Evolutionary conservation across 495 filamentous ascomycete species (phyloP), one percentile per base, ranked within the genome.

Genomic region (Trichoderma parareesei): DNA sequence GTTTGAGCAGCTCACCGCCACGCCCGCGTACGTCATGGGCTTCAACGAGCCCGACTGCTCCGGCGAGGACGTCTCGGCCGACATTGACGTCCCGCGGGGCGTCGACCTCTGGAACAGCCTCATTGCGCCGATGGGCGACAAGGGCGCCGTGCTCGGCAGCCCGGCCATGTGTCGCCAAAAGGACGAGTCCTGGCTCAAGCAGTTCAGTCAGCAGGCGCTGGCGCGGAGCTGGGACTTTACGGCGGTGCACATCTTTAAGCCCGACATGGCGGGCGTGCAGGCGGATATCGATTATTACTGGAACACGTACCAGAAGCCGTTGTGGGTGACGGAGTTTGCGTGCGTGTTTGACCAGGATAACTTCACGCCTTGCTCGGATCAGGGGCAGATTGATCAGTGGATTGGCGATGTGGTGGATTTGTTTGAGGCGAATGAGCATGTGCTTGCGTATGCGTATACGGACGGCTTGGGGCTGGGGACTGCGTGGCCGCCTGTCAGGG

Each of bases 101-200:
- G 53, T 57, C 27, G 37, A 27, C 53, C 37, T 57, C 27, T 57
- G 53, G 53, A 57, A 57, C 53, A 14, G 53, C 27, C 14, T 57
- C 27, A 57, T 57, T 9, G 53, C 53, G 10, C 53, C 53, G 5
- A 57, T 57, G 53, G 53, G 53, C 53, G 9, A 57, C 11, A 57
- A 57, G 27, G 53, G 53, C 8, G 53, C 53, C 37, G 9, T 38
- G 8, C 53, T 57, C 4, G 53, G 53, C 27, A 57, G 53, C 27
- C 53, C 53, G 27, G 53, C 53, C 53, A 57, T 57, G 53, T 57
- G 53, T 57, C 53, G 53, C 53, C 53, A 57, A 14, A 57, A 57
- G 53, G 53, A 57, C 27, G 53, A 57, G 27, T 57, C 53, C 11
- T 57, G 53, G 53, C 53, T 57, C 27, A 57, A 57, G 9, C 53